Conservation (phyloP, 2,329 filamentous ascomycete genomes). For the Aspergillus sp. region DNA sequence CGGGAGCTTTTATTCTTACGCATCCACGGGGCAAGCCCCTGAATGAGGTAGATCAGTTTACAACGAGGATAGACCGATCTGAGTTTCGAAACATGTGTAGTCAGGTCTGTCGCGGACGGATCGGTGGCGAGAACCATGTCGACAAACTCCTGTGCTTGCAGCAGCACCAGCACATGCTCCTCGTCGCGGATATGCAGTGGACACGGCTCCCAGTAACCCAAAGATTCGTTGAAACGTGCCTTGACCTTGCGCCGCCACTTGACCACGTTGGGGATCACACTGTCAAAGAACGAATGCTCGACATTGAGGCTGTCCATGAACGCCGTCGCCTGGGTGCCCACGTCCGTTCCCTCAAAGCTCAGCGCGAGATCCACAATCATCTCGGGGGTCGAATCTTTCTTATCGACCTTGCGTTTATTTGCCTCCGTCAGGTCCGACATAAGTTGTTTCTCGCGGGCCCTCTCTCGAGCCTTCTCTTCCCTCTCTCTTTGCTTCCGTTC, state of each 20-base stretch:
- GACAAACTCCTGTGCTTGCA: slow-evolving; percentile 66
- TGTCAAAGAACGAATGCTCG: slow-evolving; percentile 39
- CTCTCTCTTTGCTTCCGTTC: slow-evolving; percentile 43
- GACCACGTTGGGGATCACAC: slow-evolving; percentile 52
- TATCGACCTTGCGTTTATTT: slow-evolving; percentile 71
- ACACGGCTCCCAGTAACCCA: slow-evolving; percentile 65
- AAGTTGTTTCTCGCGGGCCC: slow-evolving; percentile 61
- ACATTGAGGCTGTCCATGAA: slow-evolving; percentile 44
- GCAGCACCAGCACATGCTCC: slow-evolving; percentile 60
- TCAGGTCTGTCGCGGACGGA: slow-evolving; percentile 50
- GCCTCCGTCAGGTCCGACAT: slow-evolving; percentile 68
- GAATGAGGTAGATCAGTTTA: slow-evolving; percentile 67
- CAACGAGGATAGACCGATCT: slow-evolving; percentile 53
- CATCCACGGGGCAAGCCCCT: slow-evolving; percentile 66
- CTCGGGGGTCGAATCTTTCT: slow-evolving; percentile 69
- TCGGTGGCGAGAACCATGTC: slow-evolving; percentile 50
- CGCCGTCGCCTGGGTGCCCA: slow-evolving; percentile 45
- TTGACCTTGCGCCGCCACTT: slow-evolving; percentile 69
- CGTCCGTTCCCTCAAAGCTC: slow-evolving; percentile 49
- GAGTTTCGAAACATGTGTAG: slow-evolving; percentile 58
- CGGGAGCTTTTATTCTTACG: slow-evolving; percentile 66
- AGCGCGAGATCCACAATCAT: slow-evolving; percentile 73
- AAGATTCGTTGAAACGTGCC: slow-evolving; percentile 60
- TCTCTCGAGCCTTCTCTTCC: slow-evolving; percentile 59
- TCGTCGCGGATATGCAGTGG: slow-evolving; percentile 51